These are phyloP conservation scores for Pisolithus orientalis DNA, from an alignment of 768 basidiomycete species.

Conservation along the genomic window DNA sequence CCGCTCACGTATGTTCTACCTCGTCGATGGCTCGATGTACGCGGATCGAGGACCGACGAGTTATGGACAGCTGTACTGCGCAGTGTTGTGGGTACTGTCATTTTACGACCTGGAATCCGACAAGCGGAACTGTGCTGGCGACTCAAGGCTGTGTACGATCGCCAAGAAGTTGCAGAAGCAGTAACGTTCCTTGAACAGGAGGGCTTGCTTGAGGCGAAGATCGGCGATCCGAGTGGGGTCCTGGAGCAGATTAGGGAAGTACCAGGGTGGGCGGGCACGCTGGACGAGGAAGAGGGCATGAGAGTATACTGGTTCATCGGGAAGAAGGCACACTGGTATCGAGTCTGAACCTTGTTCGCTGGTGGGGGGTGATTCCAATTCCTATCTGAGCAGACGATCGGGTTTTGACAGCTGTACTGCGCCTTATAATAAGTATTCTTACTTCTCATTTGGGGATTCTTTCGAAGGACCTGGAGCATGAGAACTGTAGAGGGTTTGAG, in stretches of 20 bases:
- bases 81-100: constrained; percentile 59
- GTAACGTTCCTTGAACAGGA: constrained; percentile 48
- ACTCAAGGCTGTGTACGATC: constrained; percentile 65
- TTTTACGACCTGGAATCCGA: constrained; percentile 68
- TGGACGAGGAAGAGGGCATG: constrained; percentile 49
- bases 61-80: constrained; percentile 69
- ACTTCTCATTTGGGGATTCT: too few relatives aligned
- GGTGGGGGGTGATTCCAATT: too few relatives aligned
- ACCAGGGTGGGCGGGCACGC: constrained; percentile 27
- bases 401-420: too few relatives aligned
- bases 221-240: constrained; percentile 2
- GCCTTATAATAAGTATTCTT: too few relatives aligned
- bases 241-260: constrained; percentile 6
- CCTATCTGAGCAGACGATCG: too few relatives aligned
- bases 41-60: constrained; percentile 52
- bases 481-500: too few relatives aligned
- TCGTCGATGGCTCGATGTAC: constrained; percentile 72
- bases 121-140: constrained; percentile 70
- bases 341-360: constrained; percentile 28
- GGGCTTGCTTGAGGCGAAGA: constrained; percentile 37
- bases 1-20: constrained; percentile 49
- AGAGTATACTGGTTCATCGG: constrained; percentile 53
- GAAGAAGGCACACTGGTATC: constrained; percentile 59
- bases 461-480: too few relatives aligned
- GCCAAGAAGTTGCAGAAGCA: constrained; percentile 66